phyloP scores from a whole-genome alignment of 169 alveolate species.

The Plasmodium adleri region DNA sequence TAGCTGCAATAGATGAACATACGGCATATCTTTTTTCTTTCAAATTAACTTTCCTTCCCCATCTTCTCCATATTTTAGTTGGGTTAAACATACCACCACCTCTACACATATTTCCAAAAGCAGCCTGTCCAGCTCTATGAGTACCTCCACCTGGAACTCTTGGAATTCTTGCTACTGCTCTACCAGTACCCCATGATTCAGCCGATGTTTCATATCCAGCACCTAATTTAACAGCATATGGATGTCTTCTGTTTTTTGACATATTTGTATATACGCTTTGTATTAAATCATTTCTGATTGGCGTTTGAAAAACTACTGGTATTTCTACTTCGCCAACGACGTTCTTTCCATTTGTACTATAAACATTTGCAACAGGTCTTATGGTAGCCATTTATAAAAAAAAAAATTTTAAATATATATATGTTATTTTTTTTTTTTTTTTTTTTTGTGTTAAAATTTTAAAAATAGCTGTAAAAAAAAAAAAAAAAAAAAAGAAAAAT shows the following conservation, averaged over 20 bases:
- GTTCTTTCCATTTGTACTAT: constrained; percentile 75
- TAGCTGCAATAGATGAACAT: constrained; percentile 98
- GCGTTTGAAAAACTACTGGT: constrained; percentile 96
- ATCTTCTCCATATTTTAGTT: constrained; percentile 97
- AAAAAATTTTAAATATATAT: not conserved
- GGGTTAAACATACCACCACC: constrained; percentile 99
- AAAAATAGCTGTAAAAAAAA: too few species aligned
- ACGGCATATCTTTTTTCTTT: constrained; percentile 98
- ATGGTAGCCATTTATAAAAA: constrained; percentile 71
- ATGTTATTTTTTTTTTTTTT: not conserved
- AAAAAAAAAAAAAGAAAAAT: too few species aligned
- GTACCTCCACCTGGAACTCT: constrained; percentile 99
- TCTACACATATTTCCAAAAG: constrained; percentile 99
- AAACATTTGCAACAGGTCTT: constrained; percentile 85
- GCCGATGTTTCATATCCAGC: constrained; percentile 97
- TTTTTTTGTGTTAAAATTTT: too few species aligned
- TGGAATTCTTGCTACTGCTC: constrained; percentile 99
- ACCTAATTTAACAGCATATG: constrained; percentile 93
- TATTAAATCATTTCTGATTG: constrained; percentile 98
- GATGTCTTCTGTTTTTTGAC: constrained; percentile 97
- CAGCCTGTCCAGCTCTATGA: constrained; percentile 98
- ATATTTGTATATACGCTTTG: constrained; percentile 94
- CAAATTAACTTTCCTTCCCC: constrained; percentile 97
- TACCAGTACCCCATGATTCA: constrained; percentile 99
- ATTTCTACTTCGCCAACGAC: constrained; percentile 84